These are phyloP conservation scores for Sphagnum contortum DNA, from an alignment of 225 moss, liverwort and hornwort species.

Conservation along the genomic window DNA sequence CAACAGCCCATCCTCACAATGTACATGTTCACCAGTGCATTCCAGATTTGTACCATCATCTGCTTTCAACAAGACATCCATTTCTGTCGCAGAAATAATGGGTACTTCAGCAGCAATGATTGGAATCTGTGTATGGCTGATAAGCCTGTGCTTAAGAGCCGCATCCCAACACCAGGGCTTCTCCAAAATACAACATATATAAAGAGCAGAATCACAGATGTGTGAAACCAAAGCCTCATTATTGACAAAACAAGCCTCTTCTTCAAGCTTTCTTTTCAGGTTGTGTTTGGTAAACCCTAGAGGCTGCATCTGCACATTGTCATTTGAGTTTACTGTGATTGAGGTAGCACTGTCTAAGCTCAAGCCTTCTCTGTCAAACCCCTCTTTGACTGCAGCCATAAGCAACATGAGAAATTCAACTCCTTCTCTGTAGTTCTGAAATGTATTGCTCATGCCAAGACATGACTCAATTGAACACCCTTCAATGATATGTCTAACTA, in stretches of 20 bases:
- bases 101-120: conserved; percentile 30
- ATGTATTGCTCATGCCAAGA: conserved; percentile 53
- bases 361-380: conserved; percentile 25
- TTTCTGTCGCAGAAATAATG: too few relatives aligned
- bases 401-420: conserved; percentile 64
- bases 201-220: conserved; percentile 61
- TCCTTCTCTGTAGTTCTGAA: conserved; percentile 43
- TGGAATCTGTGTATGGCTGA: conserved; percentile 34
- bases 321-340: conserved; percentile 1
- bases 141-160: conserved; percentile 52
- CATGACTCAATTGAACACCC: conserved; percentile 62
- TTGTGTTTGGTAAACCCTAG: not conserved
- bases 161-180: conserved; percentile 81
- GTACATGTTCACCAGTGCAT: too few relatives aligned
- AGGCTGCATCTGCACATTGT: conserved; percentile 19
- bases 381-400: conserved; percentile 47
- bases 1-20: too few relatives aligned
- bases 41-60: too few relatives aligned
- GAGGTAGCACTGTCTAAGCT: not conserved
- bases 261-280: conserved; percentile 13
- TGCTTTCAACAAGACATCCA: too few relatives aligned
- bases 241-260: conserved; percentile 6
- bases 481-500: conserved; percentile 74
- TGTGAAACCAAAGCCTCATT: conserved; percentile 19
- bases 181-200: conserved; percentile 79